Conservation (phyloP, 2,329 filamentous ascomycete genomes). For the Cephalotrichum gorgonifer region DNA sequence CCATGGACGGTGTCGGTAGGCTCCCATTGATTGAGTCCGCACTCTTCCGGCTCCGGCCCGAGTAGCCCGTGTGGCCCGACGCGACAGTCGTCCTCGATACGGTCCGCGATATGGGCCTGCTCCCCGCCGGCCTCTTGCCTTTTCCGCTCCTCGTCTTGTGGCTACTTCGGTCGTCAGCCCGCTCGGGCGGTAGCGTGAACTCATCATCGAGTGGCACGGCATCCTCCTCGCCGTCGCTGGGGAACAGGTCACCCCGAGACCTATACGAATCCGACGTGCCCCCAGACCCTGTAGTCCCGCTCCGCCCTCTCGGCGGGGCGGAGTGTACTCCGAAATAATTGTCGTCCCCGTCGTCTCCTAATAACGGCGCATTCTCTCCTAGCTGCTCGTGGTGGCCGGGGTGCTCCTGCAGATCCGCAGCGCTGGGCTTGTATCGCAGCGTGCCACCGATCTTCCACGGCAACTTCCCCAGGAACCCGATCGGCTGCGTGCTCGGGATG, state of each 20-base stretch:
- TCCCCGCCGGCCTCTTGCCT: conserved; percentile 38
- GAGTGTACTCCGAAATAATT: conserved; percentile 30
- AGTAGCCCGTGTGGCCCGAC: conserved; percentile 27
- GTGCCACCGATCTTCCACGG: conserved; percentile 79
- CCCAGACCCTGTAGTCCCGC: conserved; percentile 68
- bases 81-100: conserved; percentile 49
- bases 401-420: conserved; percentile 82
- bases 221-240: conserved; percentile 82
- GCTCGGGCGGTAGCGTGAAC: conserved; percentile 73
- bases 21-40: conserved; percentile 22
- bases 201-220: conserved; percentile 89
- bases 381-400: conserved; percentile 31
- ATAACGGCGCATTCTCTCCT: conserved; percentile 59
- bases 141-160: conserved; percentile 52
- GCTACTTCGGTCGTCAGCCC: conserved; percentile 66
- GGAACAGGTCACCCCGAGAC: conserved; percentile 82
- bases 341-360: conserved; percentile 37
- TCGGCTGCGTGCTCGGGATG: conserved; percentile 76
- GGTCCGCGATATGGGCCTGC: conserved; percentile 33
- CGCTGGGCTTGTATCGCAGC: conserved; percentile 79
- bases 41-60: conserved; percentile 10
- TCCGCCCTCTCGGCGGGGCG: conserved; percentile 44
- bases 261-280: conserved; percentile 78
- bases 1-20: conserved; percentile 32
- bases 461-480: conserved; percentile 74